Percentiles rank a stretch among this genome's conserved stretches.
These are phyloP conservation scores for Chromosphaera perkinsii DNA, from an alignment of 208 protist species.

Conservation along the genomic window DNA sequence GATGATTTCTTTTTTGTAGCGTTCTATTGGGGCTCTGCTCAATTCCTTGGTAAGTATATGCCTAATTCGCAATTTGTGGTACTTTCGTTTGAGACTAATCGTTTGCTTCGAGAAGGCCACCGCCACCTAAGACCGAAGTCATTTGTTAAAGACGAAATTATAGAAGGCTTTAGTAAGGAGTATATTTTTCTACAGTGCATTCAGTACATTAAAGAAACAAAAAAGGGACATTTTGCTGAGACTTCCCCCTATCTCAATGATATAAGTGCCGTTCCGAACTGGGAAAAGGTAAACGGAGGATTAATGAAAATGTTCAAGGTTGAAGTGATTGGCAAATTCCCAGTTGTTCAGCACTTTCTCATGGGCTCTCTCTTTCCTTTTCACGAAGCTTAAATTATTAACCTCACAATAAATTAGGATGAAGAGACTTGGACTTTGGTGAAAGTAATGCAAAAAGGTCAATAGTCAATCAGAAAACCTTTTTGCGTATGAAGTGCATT, in stretches of 20 bases:
- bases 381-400: too few relatives aligned
- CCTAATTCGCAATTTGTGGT: not conserved
- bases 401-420: too few relatives aligned
- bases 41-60: conserved; percentile 70
- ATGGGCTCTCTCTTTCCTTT: conserved; percentile 73
- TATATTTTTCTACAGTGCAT: conserved; percentile 71
- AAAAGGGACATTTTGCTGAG: conserved; percentile 77
- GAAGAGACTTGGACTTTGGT: too few relatives aligned
- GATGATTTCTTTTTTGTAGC: conserved; percentile 98
- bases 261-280: conserved; percentile 72
- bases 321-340: conserved; percentile 85
- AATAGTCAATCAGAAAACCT: too few relatives aligned
- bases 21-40: conserved; percentile 88
- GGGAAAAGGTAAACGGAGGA: conserved; percentile 73
- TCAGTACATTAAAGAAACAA: conserved; percentile 46
- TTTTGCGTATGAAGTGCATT: too few relatives aligned
- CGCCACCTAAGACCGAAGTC: conserved; percentile 42
- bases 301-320: conserved; percentile 87
- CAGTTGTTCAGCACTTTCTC: conserved; percentile 86
- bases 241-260: conserved; percentile 83
- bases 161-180: conserved; percentile 39
- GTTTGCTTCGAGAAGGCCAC: conserved; percentile 29
- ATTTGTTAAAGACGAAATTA: conserved; percentile 29
- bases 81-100: conserved; percentile 1
- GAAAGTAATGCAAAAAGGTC: too few relatives aligned